These are phyloP conservation scores for Xylaria sp. DNA, from an alignment of 2,329 filamentous ascomycete genomes.

Conservation along the genomic window DNA sequence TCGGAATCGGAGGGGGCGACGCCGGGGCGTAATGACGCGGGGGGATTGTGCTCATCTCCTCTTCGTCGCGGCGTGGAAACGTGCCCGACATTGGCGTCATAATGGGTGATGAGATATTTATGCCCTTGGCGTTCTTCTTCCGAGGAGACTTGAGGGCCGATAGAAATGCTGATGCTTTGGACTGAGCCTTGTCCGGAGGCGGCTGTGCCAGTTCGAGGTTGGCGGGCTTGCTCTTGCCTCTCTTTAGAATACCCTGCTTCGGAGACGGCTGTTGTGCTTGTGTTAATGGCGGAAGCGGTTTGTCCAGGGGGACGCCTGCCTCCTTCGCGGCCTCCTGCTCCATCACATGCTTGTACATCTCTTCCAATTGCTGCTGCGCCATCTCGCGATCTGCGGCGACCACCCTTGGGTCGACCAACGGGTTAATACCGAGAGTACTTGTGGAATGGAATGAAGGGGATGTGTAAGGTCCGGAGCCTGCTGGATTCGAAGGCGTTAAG, in stretches of 20 bases:
- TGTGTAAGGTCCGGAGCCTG: constrained; percentile 46
- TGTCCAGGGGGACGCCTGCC: constrained; percentile 54
- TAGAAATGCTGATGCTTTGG: constrained; percentile 61
- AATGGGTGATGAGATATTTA: constrained; percentile 67
- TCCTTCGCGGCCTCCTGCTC: constrained; percentile 77
- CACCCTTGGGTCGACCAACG: constrained; percentile 75
- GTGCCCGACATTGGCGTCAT: constrained; percentile 64
- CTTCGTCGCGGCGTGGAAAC: constrained; percentile 57
- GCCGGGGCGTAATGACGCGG: constrained; percentile 61
- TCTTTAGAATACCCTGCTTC: constrained; percentile 55
- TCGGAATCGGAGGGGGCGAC: constrained; percentile 59
- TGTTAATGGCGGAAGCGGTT: constrained; percentile 43
- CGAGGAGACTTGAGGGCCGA: constrained; percentile 64
- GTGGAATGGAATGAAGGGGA: constrained; percentile 51
- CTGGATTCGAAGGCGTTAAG: constrained; percentile 23
- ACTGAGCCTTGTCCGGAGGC: constrained; percentile 55
- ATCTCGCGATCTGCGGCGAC: constrained; percentile 74
- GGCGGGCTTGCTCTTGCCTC: constrained; percentile 39
- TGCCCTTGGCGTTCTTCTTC: constrained; percentile 51
- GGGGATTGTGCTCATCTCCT: constrained; percentile 61
- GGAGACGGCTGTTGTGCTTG: constrained; percentile 34
- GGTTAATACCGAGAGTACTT: constrained; percentile 62
- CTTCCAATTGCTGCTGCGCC: constrained; percentile 82
- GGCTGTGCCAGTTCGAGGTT: constrained; percentile 44
- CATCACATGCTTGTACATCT: constrained; percentile 90